Conservation (phyloP, 306 rosid species). For the Pterocarpus santalinus region DNA sequence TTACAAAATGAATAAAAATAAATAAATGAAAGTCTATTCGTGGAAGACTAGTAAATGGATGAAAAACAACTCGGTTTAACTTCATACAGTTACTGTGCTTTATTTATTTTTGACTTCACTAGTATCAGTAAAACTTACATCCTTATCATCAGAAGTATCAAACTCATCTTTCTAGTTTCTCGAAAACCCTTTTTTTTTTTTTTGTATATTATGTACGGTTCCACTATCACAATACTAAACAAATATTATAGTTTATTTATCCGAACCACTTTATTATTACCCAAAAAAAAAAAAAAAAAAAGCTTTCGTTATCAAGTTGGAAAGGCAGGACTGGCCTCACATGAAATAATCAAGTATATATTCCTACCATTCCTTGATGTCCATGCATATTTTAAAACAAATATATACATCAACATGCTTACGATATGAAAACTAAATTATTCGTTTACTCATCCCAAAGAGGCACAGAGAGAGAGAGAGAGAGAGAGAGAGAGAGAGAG, state of each 20-base stretch:
- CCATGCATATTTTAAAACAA: conserved; percentile 55
- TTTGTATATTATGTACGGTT: conserved; percentile 28
- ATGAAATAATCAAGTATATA: conserved; percentile 59
- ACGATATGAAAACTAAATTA: conserved; percentile 49
- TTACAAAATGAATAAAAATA: neutral
- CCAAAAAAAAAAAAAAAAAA: neutral
- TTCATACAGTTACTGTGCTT: conserved; percentile 8
- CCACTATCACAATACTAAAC: conserved; percentile 40
- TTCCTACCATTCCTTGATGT: conserved; percentile 52
- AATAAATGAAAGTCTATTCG: neutral
- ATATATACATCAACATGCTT: conserved; percentile 48
- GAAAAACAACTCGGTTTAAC: neutral
- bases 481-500: neutral
- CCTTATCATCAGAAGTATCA: conserved; percentile 40
- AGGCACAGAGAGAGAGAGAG: neutral
- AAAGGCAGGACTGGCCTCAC: conserved; percentile 57
- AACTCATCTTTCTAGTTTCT: conserved; percentile 42
- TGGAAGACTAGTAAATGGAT: neutral
- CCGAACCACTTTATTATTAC: conserved; percentile 11
- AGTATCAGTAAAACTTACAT: conserved; percentile 10
- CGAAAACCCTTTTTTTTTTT: neutral
- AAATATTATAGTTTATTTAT: conserved; percentile 34
- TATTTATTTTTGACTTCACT: neutral
- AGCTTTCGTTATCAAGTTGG: conserved; percentile 45
- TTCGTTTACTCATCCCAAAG: conserved; percentile 49